Percentiles rank a stretch among this genome's conserved stretches.
Conservation (phyloP, 345 rosid genomes). For the Melaleuca alternifolia region DNA sequence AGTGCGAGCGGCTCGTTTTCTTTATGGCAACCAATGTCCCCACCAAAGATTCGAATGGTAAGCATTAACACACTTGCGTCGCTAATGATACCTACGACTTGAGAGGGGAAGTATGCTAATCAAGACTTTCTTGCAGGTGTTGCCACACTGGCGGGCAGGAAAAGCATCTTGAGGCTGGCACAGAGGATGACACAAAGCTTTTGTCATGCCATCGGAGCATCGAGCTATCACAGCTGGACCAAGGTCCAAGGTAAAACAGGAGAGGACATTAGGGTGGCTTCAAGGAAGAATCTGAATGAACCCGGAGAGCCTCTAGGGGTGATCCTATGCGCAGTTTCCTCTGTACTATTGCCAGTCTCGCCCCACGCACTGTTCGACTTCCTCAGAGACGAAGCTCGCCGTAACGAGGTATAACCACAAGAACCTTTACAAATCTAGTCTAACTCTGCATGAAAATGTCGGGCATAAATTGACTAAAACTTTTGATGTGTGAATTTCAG, state of each 20-base stretch:
- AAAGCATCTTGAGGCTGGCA: conserved; percentile 84
- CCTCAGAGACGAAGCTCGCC: conserved; percentile 74
- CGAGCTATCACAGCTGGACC: conserved; percentile 90
- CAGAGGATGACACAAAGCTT: conserved; percentile 87
- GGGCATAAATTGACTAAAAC: neutral
- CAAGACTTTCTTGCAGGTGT: conserved; percentile 35
- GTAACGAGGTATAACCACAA: conserved; percentile 49
- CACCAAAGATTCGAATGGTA: conserved; percentile 91
- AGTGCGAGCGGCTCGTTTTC: conserved; percentile 89
- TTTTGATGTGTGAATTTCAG: conserved; percentile 20
- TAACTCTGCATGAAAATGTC: neutral
- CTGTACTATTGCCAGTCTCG: conserved; percentile 76
- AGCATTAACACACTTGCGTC: neutral
- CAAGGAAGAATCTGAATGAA: conserved; percentile 86
- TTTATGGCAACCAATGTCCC: conserved; percentile 99
- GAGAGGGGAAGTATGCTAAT: neutral
- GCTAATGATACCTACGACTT: neutral
- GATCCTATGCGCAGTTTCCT: conserved; percentile 81
- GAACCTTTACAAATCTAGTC: neutral
- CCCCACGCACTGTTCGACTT: conserved; percentile 67
- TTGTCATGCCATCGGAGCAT: conserved; percentile 78
- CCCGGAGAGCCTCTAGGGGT: conserved; percentile 92
- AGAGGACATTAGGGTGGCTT: conserved; percentile 79
- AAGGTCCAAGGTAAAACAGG: conserved; percentile 83
- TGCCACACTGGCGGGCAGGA: conserved; percentile 88